These are phyloP conservation scores for Actinomortierella wolfii DNA, from an alignment of 371 early-diverging fungal genomes.

Conservation along the genomic window DNA sequence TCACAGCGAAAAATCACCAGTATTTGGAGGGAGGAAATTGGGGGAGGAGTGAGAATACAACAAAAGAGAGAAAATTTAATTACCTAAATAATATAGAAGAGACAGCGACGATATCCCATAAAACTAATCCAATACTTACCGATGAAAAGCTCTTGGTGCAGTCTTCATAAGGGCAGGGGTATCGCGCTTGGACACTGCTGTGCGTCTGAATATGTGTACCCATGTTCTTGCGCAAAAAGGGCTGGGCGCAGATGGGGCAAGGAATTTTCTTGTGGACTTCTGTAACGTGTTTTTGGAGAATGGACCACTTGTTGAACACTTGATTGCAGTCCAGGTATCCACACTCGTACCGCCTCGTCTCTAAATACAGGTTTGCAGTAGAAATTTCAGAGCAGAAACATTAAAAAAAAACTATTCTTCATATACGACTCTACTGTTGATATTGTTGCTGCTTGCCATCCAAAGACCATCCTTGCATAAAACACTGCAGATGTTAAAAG, in stretches of 20 bases:
- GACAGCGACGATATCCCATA: too few species aligned
- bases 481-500: too few species aligned
- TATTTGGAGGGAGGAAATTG: too few species aligned
- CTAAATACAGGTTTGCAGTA: slow-evolving; percentile 36
- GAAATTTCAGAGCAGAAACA: too few species aligned
- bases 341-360: slow-evolving; percentile 60
- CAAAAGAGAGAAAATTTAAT: slow-evolving; percentile 14
- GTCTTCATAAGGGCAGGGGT: slow-evolving; percentile 17
- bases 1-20: slow-evolving; percentile 16
- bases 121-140: slow-evolving; percentile 15
- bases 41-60: too few species aligned
- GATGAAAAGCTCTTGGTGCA: slow-evolving; percentile 41
- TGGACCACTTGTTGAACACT: slow-evolving; percentile 61
- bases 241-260: slow-evolving; percentile 60
- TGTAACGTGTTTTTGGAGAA: slow-evolving; percentile 62
- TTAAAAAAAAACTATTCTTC: too few species aligned
- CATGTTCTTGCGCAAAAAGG: slow-evolving; percentile 38
- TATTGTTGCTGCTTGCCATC: too few species aligned
- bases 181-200: slow-evolving; percentile 14
- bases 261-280: slow-evolving; percentile 51
- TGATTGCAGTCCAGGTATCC: slow-evolving; percentile 50
- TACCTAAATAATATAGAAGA: slow-evolving; percentile 24
- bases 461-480: too few species aligned
- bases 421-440: too few species aligned
- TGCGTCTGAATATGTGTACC: slow-evolving; percentile 27